These are phyloP conservation scores for Cocos nucifera DNA, from an alignment of 176 grass and related monocot genomes.

Conservation along the genomic window DNA sequence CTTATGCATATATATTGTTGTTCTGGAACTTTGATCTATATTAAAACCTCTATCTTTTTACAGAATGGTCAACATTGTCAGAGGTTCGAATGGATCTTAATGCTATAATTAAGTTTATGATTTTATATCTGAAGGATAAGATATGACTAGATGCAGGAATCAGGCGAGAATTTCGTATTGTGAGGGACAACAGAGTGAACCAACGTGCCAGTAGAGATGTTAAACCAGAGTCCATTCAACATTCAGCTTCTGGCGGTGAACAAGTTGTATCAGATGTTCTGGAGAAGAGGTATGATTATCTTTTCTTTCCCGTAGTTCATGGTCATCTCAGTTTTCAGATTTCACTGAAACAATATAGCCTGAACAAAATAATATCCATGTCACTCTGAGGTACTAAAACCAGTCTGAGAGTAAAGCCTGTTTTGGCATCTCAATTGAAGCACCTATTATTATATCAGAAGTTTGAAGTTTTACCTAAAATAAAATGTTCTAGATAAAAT, in stretches of 20 bases:
- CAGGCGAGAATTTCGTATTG: conserved; percentile 52
- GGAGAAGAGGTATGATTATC: conserved; percentile 41
- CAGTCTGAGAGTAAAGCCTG: too few species aligned
- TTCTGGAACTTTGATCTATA: too few species aligned
- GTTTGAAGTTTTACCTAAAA: too few species aligned
- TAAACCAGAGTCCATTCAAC: conserved; percentile 20
- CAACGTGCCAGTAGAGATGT: conserved; percentile 23
- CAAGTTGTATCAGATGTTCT: conserved; percentile 9
- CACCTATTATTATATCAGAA: too few species aligned
- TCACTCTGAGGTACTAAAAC: too few species aligned
- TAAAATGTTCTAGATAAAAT: too few species aligned
- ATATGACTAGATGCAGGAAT: conserved; percentile 37
- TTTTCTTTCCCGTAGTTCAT: neutral
- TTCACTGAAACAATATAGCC: neutral
- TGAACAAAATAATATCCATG: neutral
- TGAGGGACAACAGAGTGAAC: conserved; percentile 56
- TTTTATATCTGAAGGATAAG: conserved; percentile 12
- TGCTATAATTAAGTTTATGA: neutral
- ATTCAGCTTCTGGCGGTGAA: conserved; percentile 24
- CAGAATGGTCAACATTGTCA: neutral
- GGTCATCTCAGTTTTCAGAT: neutral
- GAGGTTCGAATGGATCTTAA: too few species aligned
- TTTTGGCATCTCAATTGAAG: too few species aligned
- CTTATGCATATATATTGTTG: too few species aligned
- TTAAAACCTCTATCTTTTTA: neutral